These are phyloP conservation scores for Tolypocladium cylindrosporum DNA, from an alignment of 2,329 filamentous ascomycete species.

Conservation along the genomic window DNA sequence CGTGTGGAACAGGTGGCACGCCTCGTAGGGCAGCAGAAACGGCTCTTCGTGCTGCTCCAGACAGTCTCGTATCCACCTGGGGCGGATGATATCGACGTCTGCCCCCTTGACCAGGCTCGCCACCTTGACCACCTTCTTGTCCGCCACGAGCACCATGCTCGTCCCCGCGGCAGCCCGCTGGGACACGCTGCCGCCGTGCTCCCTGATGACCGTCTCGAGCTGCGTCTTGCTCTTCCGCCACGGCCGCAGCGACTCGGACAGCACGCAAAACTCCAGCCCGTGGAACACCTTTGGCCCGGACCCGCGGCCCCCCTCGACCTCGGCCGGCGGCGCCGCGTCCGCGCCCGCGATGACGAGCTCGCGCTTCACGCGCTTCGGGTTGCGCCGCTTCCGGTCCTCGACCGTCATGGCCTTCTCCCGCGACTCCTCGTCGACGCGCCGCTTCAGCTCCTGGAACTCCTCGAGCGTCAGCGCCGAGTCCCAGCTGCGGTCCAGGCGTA, in stretches of 20 bases:
- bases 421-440: slow-evolving; percentile 57
- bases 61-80: slow-evolving; percentile 78
- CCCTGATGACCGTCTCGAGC: slow-evolving; percentile 72
- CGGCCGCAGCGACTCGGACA: slow-evolving; percentile 64
- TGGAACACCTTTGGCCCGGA: slow-evolving; percentile 59
- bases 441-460: slow-evolving; percentile 65
- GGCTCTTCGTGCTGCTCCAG: slow-evolving; percentile 44
- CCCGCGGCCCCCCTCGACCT: background rate
- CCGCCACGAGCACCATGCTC: slow-evolving; percentile 64
- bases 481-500: slow-evolving; percentile 82
- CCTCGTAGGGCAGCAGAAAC: slow-evolving; percentile 53
- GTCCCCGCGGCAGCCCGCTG: slow-evolving; percentile 58
- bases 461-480: slow-evolving; percentile 65
- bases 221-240: slow-evolving; percentile 67
- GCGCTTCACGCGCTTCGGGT: slow-evolving; percentile 53
- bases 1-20: slow-evolving; percentile 62
- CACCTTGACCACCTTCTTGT: slow-evolving; percentile 72
- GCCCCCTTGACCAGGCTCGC: slow-evolving; percentile 70
- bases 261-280: slow-evolving; percentile 70
- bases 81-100: slow-evolving; percentile 62
- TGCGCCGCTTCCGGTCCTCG: slow-evolving; percentile 50
- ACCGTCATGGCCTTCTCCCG: slow-evolving; percentile 70
- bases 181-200: slow-evolving; percentile 69
- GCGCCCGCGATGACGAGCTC: slow-evolving; percentile 65
- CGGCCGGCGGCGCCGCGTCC: slow-evolving; percentile 33